Evolutionary conservation across 805 yeast genomes (phyloP), one percentile per base, ranked within the genome.

Genomic region (Candida nitratophila): DNA sequence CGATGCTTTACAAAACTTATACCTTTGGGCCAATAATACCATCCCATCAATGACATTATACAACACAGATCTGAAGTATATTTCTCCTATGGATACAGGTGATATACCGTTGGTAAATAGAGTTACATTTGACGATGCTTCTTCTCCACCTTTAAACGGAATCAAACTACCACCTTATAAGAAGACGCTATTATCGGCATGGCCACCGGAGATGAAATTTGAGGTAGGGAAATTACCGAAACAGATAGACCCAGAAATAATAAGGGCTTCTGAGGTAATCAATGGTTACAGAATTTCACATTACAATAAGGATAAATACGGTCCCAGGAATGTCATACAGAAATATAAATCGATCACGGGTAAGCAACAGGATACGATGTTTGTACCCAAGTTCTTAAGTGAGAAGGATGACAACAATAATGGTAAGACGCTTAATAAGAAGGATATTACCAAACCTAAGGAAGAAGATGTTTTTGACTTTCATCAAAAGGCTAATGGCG

Each of bases 161-260:
- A 69, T 93, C 2, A 97, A 96, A 10, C 66, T 93, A 76, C 98
- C 99, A 0, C 87, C 81, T 54, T 93, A 88, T 60, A 79, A 79
- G 44, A 86, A 83, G 36, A 74, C 74, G 44, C 70, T 93, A 16
- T 68, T 90, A 9, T 88, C 96, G 0, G 82, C 86, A 14, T 91
- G 90, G 88, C 84, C 91, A 0, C 56, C 71, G 1, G 81, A 82
- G 35, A 60, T 72, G 47, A 68, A 77, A 7, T 87, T 86, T 56
- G 73, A 76, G 40, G 74, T 63, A 45, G 65, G 95, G 1, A 77
- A 79, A 45, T 65, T 84, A 4, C 81, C 89, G 0, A 63, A 63
- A 12, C 64, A 64, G 12, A 70, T 81, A 21, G 84, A 80, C 48
- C 67, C 73, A 1, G 76, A 65, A 42, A 64, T 79, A 27, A 44